Conservation (phyloP, 169 alveolate genomes). For the Besnoitia besnoiti region DNA sequence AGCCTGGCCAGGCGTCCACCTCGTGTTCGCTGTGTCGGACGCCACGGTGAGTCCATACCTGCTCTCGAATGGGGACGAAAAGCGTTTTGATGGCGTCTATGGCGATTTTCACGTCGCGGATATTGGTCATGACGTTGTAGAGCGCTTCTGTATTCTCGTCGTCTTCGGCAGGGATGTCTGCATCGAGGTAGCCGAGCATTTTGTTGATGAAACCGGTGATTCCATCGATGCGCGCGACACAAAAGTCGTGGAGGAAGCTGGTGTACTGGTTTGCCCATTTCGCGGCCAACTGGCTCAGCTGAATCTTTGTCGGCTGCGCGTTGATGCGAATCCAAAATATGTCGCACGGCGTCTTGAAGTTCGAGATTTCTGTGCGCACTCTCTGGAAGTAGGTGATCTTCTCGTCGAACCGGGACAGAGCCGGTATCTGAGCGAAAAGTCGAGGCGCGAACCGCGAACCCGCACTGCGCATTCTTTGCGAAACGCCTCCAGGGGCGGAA, state of each 20-base stretch:
- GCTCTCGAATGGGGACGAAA: conserved; percentile 84
- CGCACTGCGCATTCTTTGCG: no score
- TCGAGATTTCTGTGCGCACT: conserved; percentile 77
- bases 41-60: conserved; percentile 68
- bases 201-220: conserved; percentile 86
- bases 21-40: neutral
- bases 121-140: conserved; percentile 89
- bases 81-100: conserved; percentile 81
- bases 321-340: conserved; percentile 90
- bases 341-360: conserved; percentile 87
- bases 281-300: conserved; percentile 82
- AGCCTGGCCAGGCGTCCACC: neutral
- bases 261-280: conserved; percentile 89
- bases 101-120: conserved; percentile 90
- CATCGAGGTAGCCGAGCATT: conserved; percentile 86
- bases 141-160: conserved; percentile 78
- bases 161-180: conserved; percentile 25
- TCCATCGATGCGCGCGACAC: conserved; percentile 81
- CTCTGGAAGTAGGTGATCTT: conserved; percentile 67
- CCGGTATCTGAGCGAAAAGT: conserved; percentile 82
- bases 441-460: no score
- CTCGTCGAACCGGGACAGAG: conserved; percentile 79
- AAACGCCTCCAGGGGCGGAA: no score
- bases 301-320: conserved; percentile 88
- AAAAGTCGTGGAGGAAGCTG: conserved; percentile 81